These are phyloP conservation scores for Centaurea solstitialis DNA, from an alignment of 129 eudicot genomes.

Conservation along the genomic window DNA sequence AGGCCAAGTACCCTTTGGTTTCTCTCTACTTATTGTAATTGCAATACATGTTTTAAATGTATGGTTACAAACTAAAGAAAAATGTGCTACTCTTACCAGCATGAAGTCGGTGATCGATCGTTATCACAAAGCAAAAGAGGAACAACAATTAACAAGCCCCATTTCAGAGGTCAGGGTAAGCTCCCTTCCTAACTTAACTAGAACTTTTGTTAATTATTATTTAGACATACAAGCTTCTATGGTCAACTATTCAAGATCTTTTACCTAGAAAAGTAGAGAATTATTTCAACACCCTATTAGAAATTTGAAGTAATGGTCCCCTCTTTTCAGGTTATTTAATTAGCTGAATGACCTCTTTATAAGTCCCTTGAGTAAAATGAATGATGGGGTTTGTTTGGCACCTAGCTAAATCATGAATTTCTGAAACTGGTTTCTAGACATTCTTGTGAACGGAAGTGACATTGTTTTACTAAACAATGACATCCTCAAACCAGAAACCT, in stretches of 20 bases:
- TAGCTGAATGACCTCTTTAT: neutral
- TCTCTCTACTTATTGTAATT: neutral
- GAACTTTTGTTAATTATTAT: constrained; percentile 6
- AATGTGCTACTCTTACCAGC: constrained; percentile 46
- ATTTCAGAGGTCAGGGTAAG: constrained; percentile 77
- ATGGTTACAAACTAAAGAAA: constrained; percentile 18
- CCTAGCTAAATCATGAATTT: neutral
- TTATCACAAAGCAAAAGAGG: constrained; percentile 77
- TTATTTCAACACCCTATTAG: neutral
- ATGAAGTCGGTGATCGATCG: constrained; percentile 84
- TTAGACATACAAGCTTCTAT: neutral
- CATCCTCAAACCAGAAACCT: too few relatives aligned
- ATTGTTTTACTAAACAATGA: neutral
- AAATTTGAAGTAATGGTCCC: neutral
- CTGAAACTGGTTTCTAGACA: neutral
- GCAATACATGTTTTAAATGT: neutral
- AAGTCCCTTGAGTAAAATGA: too few relatives aligned
- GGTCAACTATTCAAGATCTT: neutral
- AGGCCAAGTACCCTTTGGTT: neutral
- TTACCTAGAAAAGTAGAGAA: neutral
- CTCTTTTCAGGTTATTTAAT: neutral
- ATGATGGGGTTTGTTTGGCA: too few relatives aligned
- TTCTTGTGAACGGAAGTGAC: neutral
- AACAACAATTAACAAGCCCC: constrained; percentile 50
- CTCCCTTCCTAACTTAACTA: neutral